These are phyloP conservation scores for Diaporthe velutina DNA, from an alignment of 2,329 filamentous ascomycete species.

Conservation along the genomic window DNA sequence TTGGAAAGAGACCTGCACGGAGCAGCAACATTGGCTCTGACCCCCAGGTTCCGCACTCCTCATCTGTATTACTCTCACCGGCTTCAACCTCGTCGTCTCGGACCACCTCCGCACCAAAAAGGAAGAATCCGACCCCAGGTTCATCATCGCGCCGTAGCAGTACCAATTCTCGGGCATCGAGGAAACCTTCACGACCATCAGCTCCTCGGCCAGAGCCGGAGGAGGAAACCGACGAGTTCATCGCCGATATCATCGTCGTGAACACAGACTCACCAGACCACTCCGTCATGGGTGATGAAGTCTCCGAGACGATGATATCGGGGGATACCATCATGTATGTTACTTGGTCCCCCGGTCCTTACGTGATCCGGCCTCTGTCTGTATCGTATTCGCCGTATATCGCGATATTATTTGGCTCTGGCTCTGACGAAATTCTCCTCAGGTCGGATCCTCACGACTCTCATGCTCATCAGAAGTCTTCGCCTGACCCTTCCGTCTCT, in stretches of 20 bases:
- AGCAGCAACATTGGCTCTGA: constrained; percentile 33
- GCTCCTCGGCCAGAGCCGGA: constrained; percentile 3
- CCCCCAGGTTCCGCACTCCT: constrained; percentile 22
- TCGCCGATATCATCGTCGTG: constrained; percentile 58
- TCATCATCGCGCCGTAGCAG: constrained; percentile 32
- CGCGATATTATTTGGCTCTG: background rate
- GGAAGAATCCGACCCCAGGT: background rate
- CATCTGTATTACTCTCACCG: constrained; percentile 29
- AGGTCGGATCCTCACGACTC: constrained; percentile 25
- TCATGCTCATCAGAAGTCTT: constrained; percentile 2
- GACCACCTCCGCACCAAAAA: constrained; percentile 19
- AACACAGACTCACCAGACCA: constrained; percentile 58
- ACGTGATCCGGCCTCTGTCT: constrained; percentile 13
- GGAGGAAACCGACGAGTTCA: constrained; percentile 45
- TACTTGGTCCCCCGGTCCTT: background rate
- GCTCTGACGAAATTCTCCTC: constrained; percentile 10
- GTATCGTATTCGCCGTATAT: background rate
- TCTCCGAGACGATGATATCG: constrained; percentile 40
- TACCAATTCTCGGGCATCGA: constrained; percentile 18
- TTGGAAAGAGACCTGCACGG: constrained; percentile 47
- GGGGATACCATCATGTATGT: constrained; percentile 42
- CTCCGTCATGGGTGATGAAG: constrained; percentile 46
- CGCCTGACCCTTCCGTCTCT: background rate
- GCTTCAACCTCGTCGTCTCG: constrained; percentile 24
- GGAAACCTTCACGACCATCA: constrained; percentile 10